A percentile compares a stretch with the other conserved stretches of the same genome.
phyloP scores from a whole-genome alignment of 1,284 basidiomycete genomes.

The Wallemia mellicola region DNA sequence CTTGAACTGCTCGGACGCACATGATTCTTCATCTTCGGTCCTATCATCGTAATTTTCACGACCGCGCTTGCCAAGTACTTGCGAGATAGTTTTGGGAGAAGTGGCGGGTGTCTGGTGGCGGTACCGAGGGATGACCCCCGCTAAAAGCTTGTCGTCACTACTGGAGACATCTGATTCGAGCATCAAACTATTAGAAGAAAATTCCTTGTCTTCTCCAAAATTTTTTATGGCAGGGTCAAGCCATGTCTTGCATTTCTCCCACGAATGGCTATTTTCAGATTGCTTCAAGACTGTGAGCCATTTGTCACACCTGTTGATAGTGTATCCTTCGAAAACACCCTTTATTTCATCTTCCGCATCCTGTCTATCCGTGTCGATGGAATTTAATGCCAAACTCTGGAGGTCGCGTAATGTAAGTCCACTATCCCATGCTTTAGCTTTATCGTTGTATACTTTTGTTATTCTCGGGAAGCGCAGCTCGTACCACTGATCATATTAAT shows the following conservation, averaged over 20 bases:
- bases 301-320: background rate
- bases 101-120: too few species aligned
- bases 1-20: background rate
- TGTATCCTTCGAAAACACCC: background rate
- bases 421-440: slow-evolving; percentile 28
- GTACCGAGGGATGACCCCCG: too few species aligned
- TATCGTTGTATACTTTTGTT: slow-evolving; percentile 28
- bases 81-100: background rate
- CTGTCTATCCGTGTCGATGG: background rate
- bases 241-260: background rate
- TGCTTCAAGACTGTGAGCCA: background rate
- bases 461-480: slow-evolving; percentile 54
- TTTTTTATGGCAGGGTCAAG: background rate
- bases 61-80: background rate
- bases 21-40: background rate
- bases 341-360: background rate
- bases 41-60: background rate
- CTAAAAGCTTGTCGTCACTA: too few species aligned
- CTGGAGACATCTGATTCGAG: background rate
- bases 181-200: too few species aligned
- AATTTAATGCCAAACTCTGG: background rate
- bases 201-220: background rate
- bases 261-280: background rate
- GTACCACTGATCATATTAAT: slow-evolving; percentile 26
- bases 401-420: background rate